Evolutionary conservation across 2,329 filamentous ascomycete genomes (phyloP).

Genomic region (Byssochlamys sp.): DNA sequence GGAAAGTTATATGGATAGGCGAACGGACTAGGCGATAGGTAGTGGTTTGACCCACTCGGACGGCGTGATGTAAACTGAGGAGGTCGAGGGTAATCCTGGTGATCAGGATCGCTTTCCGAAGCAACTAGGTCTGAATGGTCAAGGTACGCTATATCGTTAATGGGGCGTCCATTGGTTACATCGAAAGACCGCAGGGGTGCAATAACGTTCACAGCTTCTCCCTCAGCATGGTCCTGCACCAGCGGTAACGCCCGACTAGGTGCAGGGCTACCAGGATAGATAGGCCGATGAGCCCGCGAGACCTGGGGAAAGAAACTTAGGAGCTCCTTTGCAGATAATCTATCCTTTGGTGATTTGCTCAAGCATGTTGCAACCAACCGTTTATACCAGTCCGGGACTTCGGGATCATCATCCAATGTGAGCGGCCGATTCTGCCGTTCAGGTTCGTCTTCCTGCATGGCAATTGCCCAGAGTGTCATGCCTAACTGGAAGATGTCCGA

Average conservation of each 20-base stretch:
- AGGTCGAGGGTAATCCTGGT: neutral
- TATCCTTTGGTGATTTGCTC: constrained; percentile 59
- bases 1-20: neutral
- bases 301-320: constrained; percentile 55
- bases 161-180: neutral
- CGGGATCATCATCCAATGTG: constrained; percentile 42
- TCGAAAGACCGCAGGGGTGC: neutral
- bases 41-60: neutral
- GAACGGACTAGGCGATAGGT: neutral
- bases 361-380: constrained; percentile 68
- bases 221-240: neutral
- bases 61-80: neutral
- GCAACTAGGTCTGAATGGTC: neutral
- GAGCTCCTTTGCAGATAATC: constrained; percentile 64
- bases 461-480: constrained; percentile 92
- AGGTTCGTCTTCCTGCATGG: constrained; percentile 79
- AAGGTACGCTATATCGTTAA: neutral
- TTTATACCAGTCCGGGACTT: constrained; percentile 69
- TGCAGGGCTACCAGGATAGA: neutral
- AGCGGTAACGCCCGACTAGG: neutral
- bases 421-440: constrained; percentile 68
- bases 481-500: constrained; percentile 92
- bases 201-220: neutral
- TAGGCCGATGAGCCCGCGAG: neutral
- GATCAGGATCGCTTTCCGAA: neutral